Percentiles rank a stretch among this genome's conserved stretches.
phyloP scores from a whole-genome alignment of 345 rosid genomes.

The Mallotus nudiflorus region DNA sequence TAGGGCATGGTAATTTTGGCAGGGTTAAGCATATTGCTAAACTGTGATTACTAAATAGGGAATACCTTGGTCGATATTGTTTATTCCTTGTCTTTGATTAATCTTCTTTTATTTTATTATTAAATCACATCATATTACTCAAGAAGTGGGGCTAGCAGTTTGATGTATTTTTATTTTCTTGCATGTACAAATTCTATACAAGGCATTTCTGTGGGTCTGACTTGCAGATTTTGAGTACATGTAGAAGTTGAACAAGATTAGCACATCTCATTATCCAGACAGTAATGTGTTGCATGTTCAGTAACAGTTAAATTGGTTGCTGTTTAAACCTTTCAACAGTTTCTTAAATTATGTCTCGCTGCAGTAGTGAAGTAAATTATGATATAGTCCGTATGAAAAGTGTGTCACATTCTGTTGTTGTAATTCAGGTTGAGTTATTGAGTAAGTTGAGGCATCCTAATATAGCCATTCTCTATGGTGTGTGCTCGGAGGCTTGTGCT shows the following conservation, averaged over 20 bases:
- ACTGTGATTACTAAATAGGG: not conserved
- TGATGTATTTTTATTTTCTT: not conserved
- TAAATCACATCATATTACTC: not conserved
- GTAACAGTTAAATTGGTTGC: not conserved
- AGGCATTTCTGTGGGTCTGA: not conserved
- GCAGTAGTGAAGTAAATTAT: not conserved
- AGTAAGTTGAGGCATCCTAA: conserved; percentile 87
- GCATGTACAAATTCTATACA: not conserved
- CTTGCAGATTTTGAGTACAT: not conserved
- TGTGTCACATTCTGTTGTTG: conserved; percentile 15
- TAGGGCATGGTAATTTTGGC: not conserved
- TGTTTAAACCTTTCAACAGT: not conserved
- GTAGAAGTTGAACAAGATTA: not conserved
- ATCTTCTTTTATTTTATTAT: not conserved
- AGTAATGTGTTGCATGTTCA: not conserved
- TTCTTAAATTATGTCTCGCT: not conserved
- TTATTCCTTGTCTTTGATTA: not conserved
- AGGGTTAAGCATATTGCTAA: not conserved
- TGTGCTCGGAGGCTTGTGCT: no score
- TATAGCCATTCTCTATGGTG: no score
- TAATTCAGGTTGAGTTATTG: conserved; percentile 66
- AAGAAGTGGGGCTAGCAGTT: not conserved
- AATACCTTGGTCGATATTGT: not conserved
- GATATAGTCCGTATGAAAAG: not conserved
- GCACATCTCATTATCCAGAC: not conserved